Percentiles rank a stretch among this genome's conserved stretches.
Evolutionary conservation across 768 basidiomycete genomes (phyloP).

Genomic region (Neoboletus subvelutipes): DNA sequence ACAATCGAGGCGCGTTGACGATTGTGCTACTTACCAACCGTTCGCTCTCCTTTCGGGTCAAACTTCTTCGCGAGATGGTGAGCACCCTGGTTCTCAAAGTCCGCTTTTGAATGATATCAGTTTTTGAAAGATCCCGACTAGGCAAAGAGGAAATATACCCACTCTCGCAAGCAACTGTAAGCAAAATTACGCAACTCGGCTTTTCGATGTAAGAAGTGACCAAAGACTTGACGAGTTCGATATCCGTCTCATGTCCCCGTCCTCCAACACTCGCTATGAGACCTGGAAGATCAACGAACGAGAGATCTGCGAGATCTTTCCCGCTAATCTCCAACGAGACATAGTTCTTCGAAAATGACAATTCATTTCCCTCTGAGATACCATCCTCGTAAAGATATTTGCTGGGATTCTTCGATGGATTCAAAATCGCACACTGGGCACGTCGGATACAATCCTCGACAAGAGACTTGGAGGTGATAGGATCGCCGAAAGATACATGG

Average conservation of each 20-base stretch:
- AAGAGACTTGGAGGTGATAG: background rate
- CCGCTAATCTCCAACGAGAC: background rate
- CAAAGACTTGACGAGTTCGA: background rate
- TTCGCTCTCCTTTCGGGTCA: background rate
- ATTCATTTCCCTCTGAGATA: background rate
- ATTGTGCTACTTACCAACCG: background rate
- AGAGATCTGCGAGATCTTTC: background rate
- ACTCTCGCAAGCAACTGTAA: background rate
- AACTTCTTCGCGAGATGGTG: background rate
- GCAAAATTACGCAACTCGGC: background rate
- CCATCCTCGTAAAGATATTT: background rate
- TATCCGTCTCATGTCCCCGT: background rate
- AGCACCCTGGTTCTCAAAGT: background rate
- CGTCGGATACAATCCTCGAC: background rate
- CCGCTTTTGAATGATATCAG: background rate
- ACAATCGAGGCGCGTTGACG: too few species aligned
- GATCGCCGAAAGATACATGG: background rate
- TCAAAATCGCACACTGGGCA: background rate
- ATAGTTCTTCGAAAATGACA: background rate
- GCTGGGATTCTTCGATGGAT: background rate
- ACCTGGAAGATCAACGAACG: background rate
- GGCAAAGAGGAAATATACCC: background rate
- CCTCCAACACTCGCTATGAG: background rate
- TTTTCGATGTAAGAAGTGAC: background rate
- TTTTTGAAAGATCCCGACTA: background rate